Evolutionary conservation across 805 yeast genomes (phyloP), one percentile per base, ranked within the genome.

Genomic region (Candida germanica): DNA sequence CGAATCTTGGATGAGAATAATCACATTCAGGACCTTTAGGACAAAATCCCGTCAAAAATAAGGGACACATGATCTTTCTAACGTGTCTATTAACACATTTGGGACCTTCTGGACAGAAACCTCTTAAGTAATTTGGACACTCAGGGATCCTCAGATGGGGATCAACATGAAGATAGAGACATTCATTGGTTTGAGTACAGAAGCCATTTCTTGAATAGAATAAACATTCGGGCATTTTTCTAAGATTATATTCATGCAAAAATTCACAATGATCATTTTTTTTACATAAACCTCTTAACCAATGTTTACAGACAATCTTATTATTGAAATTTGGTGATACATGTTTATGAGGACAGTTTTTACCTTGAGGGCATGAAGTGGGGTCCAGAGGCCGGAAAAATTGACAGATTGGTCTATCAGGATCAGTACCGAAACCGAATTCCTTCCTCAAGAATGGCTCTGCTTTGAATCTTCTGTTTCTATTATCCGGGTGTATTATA

Each of bases 241-340:
- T 72, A 49, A 93, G 64, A 54, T 93, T 91, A 54, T 89, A 89
- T 56, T 93, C 99, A 61, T 93, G 99, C 29, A 93, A 64, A 52
- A 87, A 93, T 66, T 93, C 99, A 61, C 99, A 93, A 47, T 86
- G 87, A 49, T 88, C 95, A 33, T 94, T 95, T 68, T 91, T 91
- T 64, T 93, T 93, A 63, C 99, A 93, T 23, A 93, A 73, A 0
- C 99, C 99, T 47, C 97, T 76, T 23, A 93, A 75, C 99, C 98
- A 93, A 67, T 93, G 97, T 70, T 93, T 91, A 59, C 98, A 93
- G 4, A 93, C 98, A 36, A 93, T 87, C 49, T 70, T 70, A 42
- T 69, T 69, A 36, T 55, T 59, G 49, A 59, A 66, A 70, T 65
- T 65, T 13, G 69, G 49, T 4, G 78, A 75, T 22, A 82, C 82